phyloP scores from a whole-genome alignment of 2,329 filamentous ascomycete species.

The Xylaria sp. region DNA sequence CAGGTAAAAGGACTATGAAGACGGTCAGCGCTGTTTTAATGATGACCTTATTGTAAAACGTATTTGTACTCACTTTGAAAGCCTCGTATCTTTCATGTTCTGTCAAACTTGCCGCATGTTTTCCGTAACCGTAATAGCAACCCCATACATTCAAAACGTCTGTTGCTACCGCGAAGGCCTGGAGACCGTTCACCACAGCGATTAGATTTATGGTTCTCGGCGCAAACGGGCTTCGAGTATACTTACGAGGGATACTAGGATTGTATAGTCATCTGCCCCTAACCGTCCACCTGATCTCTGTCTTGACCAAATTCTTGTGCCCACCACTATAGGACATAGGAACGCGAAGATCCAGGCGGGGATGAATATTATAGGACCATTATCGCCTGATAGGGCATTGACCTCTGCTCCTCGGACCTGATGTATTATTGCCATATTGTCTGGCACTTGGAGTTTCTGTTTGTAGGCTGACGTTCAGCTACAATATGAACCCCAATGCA shows the following conservation, averaged over 20 bases:
- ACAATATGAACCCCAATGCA: neutral
- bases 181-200: neutral
- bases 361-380: constrained; percentile 40
- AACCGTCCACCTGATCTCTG: constrained; percentile 41
- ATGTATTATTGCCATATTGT: constrained; percentile 5
- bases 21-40: neutral
- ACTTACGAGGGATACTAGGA: constrained; percentile 36
- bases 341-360: constrained; percentile 45
- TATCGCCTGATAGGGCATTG: constrained; percentile 2
- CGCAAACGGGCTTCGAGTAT: neutral
- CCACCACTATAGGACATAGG: constrained; percentile 45
- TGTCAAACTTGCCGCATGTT: constrained; percentile 38
- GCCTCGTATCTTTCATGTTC: constrained; percentile 40
- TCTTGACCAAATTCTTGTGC: constrained; percentile 46
- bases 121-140: constrained; percentile 49
- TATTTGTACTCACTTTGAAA: constrained; percentile 41
- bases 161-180: constrained; percentile 46
- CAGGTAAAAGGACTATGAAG: constrained; percentile 48
- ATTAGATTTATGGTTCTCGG: neutral
- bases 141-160: constrained; percentile 44
- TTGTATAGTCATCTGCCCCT: constrained; percentile 48
- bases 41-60: neutral
- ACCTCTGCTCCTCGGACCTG: neutral
- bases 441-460: no score
- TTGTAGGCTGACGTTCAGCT: neutral